Base-by-base conservation (phyloP, 2,329 filamentous ascomycete species). In the Diatrype stigma region DNA sequence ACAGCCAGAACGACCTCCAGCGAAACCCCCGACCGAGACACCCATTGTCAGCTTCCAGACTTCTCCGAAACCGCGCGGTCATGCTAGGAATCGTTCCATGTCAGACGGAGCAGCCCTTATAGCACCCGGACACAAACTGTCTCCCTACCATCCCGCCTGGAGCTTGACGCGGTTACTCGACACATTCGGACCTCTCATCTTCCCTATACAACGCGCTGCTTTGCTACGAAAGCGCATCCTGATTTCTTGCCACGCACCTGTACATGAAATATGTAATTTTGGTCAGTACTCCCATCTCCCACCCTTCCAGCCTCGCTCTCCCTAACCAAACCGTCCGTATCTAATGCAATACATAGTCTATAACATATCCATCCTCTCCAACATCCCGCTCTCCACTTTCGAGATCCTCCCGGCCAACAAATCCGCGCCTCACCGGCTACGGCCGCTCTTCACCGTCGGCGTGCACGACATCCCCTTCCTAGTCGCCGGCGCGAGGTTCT, bases 401-500 rank as follows among this genome's bases (percentile, higher is more conserved):
- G 84, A 91, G 47, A 72, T 86, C 14, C 75, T 96, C n/a, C 81
- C 86, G 19, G 67, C 80, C 1, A 76, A 30, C 26, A 6, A 78
- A 23, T 78, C 81, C 3, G 76, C 84, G 23, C 77, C 81, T 1
- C 78, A 87, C 53, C 79, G 90, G 52, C 78, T 94, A 28, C 82
- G 85, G 22, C 88, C 93, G 0, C 79, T 99, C n/a, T 99, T 97
- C 73, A 91, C 87, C 48, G 81, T 99, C 52, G 94, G 94, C 46
- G 86, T 99, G 16, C 89, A 96, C 67, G 94, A 99, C 64, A 96
- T 99, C 46, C 82, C 89, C 5, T 84, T 87, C 51, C 78, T 97
- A 5, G 77, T 85, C 58, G 76, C 83, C 50, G 79, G 87, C 56
- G 77, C 77, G n/a, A 72, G 76, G 22, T 71, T 73, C 2, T 48